Percentiles rank a stretch among this genome's conserved stretches.
Evolutionary conservation across 108 stramenopile genomes (phyloP).

Genomic region (Epipyxis sp.): DNA sequence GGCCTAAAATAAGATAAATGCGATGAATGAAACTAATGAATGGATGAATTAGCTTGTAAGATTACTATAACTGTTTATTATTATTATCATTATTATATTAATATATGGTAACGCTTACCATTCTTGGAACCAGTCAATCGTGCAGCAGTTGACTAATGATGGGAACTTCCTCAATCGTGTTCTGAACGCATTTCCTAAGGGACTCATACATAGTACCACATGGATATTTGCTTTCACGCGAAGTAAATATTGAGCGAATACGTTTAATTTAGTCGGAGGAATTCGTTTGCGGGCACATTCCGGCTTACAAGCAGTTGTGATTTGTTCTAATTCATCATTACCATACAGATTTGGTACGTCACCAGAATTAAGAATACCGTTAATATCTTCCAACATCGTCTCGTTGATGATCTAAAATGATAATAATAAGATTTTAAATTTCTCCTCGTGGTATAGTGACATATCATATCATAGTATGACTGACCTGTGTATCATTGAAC

Average conservation of each 20-base stretch:
- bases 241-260: slow-evolving; percentile 48
- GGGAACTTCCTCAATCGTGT: slow-evolving; percentile 60
- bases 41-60: too few relatives aligned
- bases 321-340: slow-evolving; percentile 55
- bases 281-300: slow-evolving; percentile 49
- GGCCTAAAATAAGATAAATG: too few relatives aligned
- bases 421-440: too few relatives aligned
- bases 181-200: slow-evolving; percentile 58
- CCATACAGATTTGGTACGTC: slow-evolving; percentile 62
- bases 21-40: too few relatives aligned
- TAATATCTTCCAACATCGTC: slow-evolving; percentile 60
- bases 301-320: slow-evolving; percentile 52
- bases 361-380: slow-evolving; percentile 58
- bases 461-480: neutral
- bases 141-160: slow-evolving; percentile 61
- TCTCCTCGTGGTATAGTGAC: too few relatives aligned
- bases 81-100: too few relatives aligned
- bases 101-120: too few relatives aligned
- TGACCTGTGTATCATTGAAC: slow-evolving; percentile 47
- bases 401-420: slow-evolving; percentile 49
- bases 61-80: too few relatives aligned
- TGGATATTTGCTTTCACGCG: slow-evolving; percentile 60
- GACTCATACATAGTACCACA: slow-evolving; percentile 58
- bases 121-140: slow-evolving; percentile 64
- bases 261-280: slow-evolving; percentile 49